phyloP scores from a whole-genome alignment of 352 stramenopile genomes.

The Phytophthora agathidicida region DNA sequence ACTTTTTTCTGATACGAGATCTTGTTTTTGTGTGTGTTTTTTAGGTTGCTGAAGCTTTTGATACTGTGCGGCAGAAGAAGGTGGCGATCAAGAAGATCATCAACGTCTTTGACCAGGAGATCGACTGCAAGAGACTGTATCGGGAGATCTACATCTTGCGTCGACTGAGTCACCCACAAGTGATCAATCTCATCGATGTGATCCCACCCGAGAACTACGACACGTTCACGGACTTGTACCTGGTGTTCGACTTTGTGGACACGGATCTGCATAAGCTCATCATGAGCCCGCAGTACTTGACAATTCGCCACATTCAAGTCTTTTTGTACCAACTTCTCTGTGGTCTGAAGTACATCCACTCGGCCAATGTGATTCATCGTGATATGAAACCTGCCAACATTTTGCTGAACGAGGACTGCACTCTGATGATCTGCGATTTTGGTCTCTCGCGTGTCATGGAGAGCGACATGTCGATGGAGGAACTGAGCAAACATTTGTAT shows the following conservation, averaged over 20 bases:
- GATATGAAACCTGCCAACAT: conserved; percentile 92
- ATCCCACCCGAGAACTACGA: conserved; percentile 85
- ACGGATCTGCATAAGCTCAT: conserved; percentile 95
- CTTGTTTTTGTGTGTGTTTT: conserved; percentile 4
- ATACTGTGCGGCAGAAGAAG: conserved; percentile 79
- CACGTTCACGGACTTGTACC: conserved; percentile 91
- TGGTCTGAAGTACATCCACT: conserved; percentile 97
- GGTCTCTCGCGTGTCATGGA: conserved; percentile 85
- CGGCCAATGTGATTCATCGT: conserved; percentile 88
- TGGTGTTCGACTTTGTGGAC: conserved; percentile 94
- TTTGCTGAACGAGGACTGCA: conserved; percentile 88
- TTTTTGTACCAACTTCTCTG: conserved; percentile 96
- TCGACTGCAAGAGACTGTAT: conserved; percentile 88
- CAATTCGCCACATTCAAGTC: conserved; percentile 96
- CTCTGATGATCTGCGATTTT: conserved; percentile 89
- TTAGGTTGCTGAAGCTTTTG: conserved; percentile 80
- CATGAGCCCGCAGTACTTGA: conserved; percentile 93
- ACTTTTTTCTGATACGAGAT: conserved; percentile 12
- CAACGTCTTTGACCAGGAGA: conserved; percentile 89
- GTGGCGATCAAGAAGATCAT: conserved; percentile 92
- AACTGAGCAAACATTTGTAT: conserved; percentile 79
- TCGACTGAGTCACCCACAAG: conserved; percentile 79
- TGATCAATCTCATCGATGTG: conserved; percentile 86
- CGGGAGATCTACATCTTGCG: conserved; percentile 90
- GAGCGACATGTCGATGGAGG: conserved; percentile 76